A percentile compares a stretch with the other conserved stretches of the same genome.
phyloP scores from a whole-genome alignment of 2,329 filamentous ascomycete species.

The Emericellopsis atlantica region DNA sequence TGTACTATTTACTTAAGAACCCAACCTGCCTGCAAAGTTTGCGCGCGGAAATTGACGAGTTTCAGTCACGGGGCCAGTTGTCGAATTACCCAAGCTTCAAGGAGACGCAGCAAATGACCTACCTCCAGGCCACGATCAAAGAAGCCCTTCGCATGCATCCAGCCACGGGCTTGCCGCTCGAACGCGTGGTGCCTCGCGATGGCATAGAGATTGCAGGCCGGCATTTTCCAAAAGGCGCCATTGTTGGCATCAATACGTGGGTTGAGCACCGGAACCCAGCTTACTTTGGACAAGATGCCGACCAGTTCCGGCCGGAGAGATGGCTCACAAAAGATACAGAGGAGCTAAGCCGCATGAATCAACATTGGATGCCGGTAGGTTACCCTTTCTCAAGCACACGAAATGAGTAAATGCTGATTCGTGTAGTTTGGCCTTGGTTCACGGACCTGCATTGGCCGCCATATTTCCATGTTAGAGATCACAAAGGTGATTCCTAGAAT shows the following conservation, averaged over 20 bases:
- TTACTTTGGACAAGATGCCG: conserved; percentile 18
- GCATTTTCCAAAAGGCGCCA: conserved; percentile 16
- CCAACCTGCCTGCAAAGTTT: conserved; percentile 10
- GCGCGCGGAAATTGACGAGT: conserved; percentile 9
- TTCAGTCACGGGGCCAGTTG: conserved; percentile 4
- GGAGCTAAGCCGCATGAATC: conserved; percentile 13
- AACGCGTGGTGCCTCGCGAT: conserved; percentile 29
- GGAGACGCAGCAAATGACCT: conserved; percentile 28
- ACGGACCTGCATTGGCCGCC: conserved; percentile 28
- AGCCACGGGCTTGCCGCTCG: conserved; percentile 33
- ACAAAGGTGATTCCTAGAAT: conserved; percentile 26
- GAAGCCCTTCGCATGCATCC: conserved; percentile 38
- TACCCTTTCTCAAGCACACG: not conserved
- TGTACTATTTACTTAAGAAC: conserved; percentile 28
- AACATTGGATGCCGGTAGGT: conserved; percentile 15
- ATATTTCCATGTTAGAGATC: conserved; percentile 30
- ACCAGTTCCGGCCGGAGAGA: conserved; percentile 24
- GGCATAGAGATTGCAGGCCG: conserved; percentile 25
- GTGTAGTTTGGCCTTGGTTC: conserved; percentile 25
- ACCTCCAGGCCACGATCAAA: conserved; percentile 39
- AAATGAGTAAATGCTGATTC: not conserved
- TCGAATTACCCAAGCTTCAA: conserved; percentile 15
- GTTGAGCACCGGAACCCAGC: conserved; percentile 17
- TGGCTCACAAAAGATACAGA: conserved; percentile 20
- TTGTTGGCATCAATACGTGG: conserved; percentile 23